phyloP scores from a whole-genome alignment of 306 rosid species.

The Trifolium pratense region DNA sequence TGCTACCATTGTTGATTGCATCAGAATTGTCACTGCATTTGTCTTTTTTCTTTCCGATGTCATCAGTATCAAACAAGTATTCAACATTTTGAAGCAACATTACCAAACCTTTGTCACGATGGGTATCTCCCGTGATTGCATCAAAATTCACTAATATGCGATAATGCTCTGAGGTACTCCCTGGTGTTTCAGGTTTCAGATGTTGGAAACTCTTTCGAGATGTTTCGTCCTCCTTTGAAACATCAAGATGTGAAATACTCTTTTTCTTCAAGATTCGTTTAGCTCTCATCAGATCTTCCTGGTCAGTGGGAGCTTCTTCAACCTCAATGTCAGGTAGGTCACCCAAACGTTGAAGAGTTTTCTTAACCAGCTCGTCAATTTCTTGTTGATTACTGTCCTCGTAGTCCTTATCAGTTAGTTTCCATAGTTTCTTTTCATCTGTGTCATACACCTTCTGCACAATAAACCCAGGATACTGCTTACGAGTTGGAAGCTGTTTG shows the following conservation, averaged over 20 bases:
- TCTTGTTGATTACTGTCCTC: constrained; percentile 85
- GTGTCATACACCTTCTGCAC: constrained; percentile 95
- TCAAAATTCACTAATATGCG: constrained; percentile 56
- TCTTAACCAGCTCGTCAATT: constrained; percentile 87
- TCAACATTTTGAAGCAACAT: constrained; percentile 69
- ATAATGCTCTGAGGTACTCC: constrained; percentile 69
- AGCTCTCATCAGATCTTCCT: constrained; percentile 69
- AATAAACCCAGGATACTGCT: constrained; percentile 91
- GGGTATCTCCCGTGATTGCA: constrained; percentile 71
- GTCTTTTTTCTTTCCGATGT: constrained; percentile 47
- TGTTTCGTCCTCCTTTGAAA: constrained; percentile 74
- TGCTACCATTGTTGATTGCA: constrained; percentile 50
- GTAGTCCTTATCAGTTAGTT: constrained; percentile 91
- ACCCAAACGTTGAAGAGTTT: constrained; percentile 75
- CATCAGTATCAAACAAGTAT: constrained; percentile 56
- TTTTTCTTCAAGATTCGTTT: constrained; percentile 68
- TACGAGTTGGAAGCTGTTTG: constrained; percentile 87
- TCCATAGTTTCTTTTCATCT: constrained; percentile 86
- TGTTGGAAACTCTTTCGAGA: constrained; percentile 58
- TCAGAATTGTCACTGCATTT: constrained; percentile 54
- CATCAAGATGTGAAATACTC: constrained; percentile 77
- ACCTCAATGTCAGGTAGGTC: constrained; percentile 78
- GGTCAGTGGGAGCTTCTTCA: constrained; percentile 64
- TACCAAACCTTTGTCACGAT: constrained; percentile 84
- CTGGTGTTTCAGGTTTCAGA: constrained; percentile 76